phyloP scores from a whole-genome alignment of 129 eudicot species.

The Lactuca sativa region DNA sequence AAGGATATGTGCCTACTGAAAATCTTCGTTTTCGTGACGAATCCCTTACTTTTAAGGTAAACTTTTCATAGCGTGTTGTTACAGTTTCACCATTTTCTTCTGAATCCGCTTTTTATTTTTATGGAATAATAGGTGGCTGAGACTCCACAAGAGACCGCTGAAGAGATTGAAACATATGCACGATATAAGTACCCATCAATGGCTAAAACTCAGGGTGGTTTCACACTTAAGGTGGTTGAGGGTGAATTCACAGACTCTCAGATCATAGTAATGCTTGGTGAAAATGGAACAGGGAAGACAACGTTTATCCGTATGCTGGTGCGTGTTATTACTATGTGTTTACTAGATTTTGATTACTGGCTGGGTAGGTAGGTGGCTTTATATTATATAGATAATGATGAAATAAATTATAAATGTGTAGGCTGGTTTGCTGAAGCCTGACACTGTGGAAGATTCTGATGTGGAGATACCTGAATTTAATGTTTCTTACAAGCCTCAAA shows the following conservation, averaged over 20 bases:
- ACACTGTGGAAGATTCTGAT: constrained; percentile 65
- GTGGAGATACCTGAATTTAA: constrained; percentile 79
- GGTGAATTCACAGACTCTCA: constrained; percentile 92
- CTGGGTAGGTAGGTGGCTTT: neutral
- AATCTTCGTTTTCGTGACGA: constrained; percentile 85
- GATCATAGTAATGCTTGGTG: constrained; percentile 91
- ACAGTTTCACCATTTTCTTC: neutral
- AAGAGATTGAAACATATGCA: constrained; percentile 82
- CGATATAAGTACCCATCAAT: constrained; percentile 78
- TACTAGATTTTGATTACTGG: neutral
- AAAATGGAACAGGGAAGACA: constrained; percentile 97
- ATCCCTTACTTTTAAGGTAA: constrained; percentile 87
- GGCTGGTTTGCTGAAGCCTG: constrained; percentile 92
- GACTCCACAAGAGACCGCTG: constrained; percentile 78
- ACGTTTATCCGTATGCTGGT: constrained; percentile 93
- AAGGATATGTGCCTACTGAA: constrained; percentile 85
- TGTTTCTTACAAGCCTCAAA: constrained; percentile 88
- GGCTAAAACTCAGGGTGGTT: constrained; percentile 72
- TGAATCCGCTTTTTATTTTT: neutral
- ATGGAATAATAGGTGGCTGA: constrained; percentile 59
- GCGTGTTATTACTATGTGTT: neutral
- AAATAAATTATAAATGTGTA: constrained; percentile 18
- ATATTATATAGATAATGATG: too few relatives aligned
- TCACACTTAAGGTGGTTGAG: constrained; percentile 71
- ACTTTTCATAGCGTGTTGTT: neutral